Evolutionary conservation across 495 filamentous ascomycete genomes (phyloP).

Genomic region (Massariosphaeria phaeospora): DNA sequence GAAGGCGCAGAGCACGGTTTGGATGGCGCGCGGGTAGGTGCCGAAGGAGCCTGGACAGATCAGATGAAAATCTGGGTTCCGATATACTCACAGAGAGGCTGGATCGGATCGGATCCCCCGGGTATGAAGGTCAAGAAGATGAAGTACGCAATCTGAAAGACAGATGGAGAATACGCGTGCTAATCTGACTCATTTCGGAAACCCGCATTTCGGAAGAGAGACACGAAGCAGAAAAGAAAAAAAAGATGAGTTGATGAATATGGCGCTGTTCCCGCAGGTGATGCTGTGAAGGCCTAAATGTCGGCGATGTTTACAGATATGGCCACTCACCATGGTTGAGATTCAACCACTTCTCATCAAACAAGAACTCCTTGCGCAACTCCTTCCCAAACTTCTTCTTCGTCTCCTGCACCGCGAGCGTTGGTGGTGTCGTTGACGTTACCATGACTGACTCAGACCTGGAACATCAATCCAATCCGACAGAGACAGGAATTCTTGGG

Average conservation of each 20-base stretch:
- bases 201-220: no score
- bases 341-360: slow-evolving; percentile 62
- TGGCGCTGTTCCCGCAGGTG: no score
- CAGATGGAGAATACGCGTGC: not conserved
- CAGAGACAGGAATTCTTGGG: no score
- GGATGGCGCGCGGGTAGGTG: slow-evolving; percentile 60
- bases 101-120: not conserved
- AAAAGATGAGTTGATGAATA: not conserved
- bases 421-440: not conserved
- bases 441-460: not conserved
- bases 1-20: slow-evolving; percentile 51
- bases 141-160: not conserved
- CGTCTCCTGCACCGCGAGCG: not conserved
- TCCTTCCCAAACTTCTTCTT: slow-evolving; percentile 49
- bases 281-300: no score
- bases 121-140: not conserved
- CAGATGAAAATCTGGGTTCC: slow-evolving; percentile 10
- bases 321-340: slow-evolving; percentile 70
- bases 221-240: not conserved
- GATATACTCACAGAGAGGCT: not conserved
- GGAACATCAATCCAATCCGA: no score
- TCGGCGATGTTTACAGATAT: not conserved
- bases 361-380: slow-evolving; percentile 65
- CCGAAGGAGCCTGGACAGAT: slow-evolving; percentile 66
- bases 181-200: no score